Evolutionary conservation across 139 green algal genomes (phyloP).

Genomic region (Pleodorina starrii): DNA sequence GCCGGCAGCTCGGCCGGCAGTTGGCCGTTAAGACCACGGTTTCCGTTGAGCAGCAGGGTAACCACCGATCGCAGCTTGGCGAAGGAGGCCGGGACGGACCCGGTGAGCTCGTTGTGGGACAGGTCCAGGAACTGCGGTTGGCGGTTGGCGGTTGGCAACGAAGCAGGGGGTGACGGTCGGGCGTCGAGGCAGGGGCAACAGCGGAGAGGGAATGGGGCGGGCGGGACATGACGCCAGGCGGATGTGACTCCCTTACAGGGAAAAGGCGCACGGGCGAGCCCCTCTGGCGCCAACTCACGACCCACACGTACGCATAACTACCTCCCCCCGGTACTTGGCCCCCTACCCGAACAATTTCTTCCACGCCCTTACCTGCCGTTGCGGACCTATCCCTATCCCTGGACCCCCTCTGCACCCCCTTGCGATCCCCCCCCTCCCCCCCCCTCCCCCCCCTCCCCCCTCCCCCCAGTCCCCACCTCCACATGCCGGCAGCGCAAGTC

Average conservation of each 20-base stretch:
- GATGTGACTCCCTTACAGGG: too few species aligned
- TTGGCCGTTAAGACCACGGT: neutral
- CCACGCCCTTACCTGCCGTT: too few species aligned
- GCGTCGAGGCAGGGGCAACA: neutral
- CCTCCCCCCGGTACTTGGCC: too few species aligned
- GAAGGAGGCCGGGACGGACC: conserved; percentile 4
- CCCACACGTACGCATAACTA: too few species aligned
- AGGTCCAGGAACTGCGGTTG: conserved; percentile 34
- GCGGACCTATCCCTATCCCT: neutral
- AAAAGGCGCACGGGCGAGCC: too few species aligned
- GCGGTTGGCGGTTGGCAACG: too few species aligned
- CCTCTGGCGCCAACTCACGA: too few species aligned
- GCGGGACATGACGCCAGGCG: too few species aligned
- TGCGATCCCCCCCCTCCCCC: neutral
- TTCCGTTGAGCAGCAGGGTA: neutral
- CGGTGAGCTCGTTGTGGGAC: neutral
- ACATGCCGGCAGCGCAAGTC: neutral
- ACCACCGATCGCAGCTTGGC: neutral
- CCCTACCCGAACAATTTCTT: too few species aligned
- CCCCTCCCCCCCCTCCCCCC: neutral
- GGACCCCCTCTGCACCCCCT: neutral
- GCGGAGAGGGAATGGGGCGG: neutral
- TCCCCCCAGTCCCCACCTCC: neutral
- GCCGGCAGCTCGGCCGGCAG: neutral
- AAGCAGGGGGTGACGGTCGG: neutral